phyloP scores from a whole-genome alignment of 2,329 filamentous ascomycete genomes.

The Erysiphe pulchra region DNA sequence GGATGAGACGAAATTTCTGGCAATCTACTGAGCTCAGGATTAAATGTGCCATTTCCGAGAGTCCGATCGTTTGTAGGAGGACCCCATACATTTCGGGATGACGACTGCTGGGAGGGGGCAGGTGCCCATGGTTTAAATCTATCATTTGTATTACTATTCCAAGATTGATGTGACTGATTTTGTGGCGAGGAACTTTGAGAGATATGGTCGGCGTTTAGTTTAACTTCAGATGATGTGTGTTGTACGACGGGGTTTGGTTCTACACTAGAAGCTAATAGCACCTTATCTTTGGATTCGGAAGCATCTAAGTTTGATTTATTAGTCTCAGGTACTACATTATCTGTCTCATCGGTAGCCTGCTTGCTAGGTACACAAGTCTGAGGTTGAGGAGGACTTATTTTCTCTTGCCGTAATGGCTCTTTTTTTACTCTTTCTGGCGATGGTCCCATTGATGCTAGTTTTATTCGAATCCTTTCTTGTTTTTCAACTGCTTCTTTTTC shows the following conservation, averaged over 20 bases:
- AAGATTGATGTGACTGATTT: conserved; percentile 10
- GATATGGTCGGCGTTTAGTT: conserved; percentile 6
- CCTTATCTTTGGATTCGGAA: conserved; percentile 2
- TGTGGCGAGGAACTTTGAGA: conserved; percentile 14
- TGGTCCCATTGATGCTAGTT: conserved; percentile 43
- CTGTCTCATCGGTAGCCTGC: background rate
- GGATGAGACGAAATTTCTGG: conserved; percentile 11
- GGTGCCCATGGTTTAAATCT: conserved; percentile 23
- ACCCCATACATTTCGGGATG: conserved; percentile 43
- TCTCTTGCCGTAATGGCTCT: conserved; percentile 21
- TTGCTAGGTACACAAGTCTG: conserved; percentile 8
- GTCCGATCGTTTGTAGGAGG: conserved; percentile 41
- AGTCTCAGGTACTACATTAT: conserved; percentile 3
- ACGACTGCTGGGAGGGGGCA: conserved; percentile 16
- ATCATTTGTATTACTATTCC: conserved; percentile 16
- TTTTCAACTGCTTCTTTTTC: conserved; percentile 46
- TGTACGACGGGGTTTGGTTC: conserved; percentile 3
- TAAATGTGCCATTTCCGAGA: conserved; percentile 57
- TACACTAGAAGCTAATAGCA: background rate
- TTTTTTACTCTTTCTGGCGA: conserved; percentile 34
- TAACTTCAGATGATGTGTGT: conserved; percentile 3
- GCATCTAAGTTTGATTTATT: conserved; percentile 2
- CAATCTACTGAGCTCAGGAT: conserved; percentile 26
- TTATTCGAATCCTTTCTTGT: conserved; percentile 44
- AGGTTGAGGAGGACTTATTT: conserved; percentile 14